Evolutionary conservation across 768 basidiomycete genomes (phyloP), one percentile per base, ranked within the genome.

Genomic region (Amanita thiersii): DNA sequence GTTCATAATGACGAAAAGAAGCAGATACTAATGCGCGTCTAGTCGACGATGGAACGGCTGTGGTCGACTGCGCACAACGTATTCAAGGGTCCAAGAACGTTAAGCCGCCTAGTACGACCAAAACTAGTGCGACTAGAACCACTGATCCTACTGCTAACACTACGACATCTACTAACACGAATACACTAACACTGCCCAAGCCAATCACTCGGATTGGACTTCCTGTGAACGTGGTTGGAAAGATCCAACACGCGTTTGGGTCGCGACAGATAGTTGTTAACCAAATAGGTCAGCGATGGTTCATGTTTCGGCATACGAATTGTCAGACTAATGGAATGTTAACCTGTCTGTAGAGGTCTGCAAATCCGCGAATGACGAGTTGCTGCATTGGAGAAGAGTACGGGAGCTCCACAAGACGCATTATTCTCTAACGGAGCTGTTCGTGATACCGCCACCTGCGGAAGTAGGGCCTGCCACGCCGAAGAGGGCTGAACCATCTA

Each of bases 11-110:
- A n/a, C n/a, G n/a, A n/a, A n/a, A n/a, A n/a, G n/a, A n/a, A n/a
- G n/a, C n/a, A n/a, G n/a, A n/a, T 12, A 38, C 19, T 43, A 24
- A 7, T 36, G 29, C 30, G 23, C 41, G 25, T 23, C 12, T 36
- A 88, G 83, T 88, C 45, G 86, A 89, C 52, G 86, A 89, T 50
- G 83, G 85, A 4, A 82, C 84, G 1, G 77, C 64, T 20, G 77
- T 81, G 3, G 66, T 89, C 18, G 85, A 88, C 34, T 88, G 86
- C 51, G 52, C 64, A 2, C 70, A 76, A 52, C 25, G 64, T 61
- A 17, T 61, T 52, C 20, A 34, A 64, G 30, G 56, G 58, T 4
- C 48, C 57, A n/a, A n/a, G n/a, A n/a, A n/a, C n/a, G n/a, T n/a
- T n/a, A n/a, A n/a, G 17, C 53, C 56, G 7, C 47, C 40, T 24